Evolutionary conservation across 176 grass and related monocot genomes (phyloP).

Genomic region (Oryza longistaminata): DNA sequence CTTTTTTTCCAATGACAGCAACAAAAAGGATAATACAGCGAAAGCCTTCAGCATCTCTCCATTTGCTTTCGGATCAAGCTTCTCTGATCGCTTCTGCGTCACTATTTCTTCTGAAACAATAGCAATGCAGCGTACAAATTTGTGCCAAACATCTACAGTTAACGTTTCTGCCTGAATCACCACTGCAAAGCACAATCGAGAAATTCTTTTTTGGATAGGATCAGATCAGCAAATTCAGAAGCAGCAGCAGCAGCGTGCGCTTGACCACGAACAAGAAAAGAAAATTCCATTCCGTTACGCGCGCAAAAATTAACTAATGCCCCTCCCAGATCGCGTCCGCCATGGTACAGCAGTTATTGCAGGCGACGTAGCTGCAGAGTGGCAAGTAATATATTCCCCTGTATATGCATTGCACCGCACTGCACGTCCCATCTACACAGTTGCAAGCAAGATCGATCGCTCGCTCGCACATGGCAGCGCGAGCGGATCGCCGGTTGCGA

Average conservation of each 20-base stretch:
- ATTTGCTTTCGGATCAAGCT: background rate
- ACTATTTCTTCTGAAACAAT: background rate
- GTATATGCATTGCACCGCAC: background rate
- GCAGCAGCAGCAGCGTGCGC: background rate
- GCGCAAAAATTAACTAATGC: background rate
- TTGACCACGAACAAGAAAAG: background rate
- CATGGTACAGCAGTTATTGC: slow-evolving; percentile 28
- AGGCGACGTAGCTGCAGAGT: background rate
- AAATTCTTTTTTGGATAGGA: background rate
- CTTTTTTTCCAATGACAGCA: background rate
- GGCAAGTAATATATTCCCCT: slow-evolving; percentile 41
- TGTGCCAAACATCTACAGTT: background rate
- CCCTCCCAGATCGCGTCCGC: background rate
- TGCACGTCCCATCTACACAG: background rate
- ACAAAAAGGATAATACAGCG: background rate
- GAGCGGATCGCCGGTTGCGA: background rate
- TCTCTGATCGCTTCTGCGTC: background rate
- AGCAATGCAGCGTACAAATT: background rate
- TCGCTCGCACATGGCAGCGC: slow-evolving; percentile 32
- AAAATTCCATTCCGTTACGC: slow-evolving; percentile 26
- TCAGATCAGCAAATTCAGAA: too few relatives aligned
- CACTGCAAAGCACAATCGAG: background rate
- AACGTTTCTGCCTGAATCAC: background rate
- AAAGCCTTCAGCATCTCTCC: background rate
- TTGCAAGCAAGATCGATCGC: background rate